Percentiles rank a stretch among this genome's conserved stretches.
phyloP scores from a whole-genome alignment of 164 flowering plant species.

The Vitis riparia region DNA sequence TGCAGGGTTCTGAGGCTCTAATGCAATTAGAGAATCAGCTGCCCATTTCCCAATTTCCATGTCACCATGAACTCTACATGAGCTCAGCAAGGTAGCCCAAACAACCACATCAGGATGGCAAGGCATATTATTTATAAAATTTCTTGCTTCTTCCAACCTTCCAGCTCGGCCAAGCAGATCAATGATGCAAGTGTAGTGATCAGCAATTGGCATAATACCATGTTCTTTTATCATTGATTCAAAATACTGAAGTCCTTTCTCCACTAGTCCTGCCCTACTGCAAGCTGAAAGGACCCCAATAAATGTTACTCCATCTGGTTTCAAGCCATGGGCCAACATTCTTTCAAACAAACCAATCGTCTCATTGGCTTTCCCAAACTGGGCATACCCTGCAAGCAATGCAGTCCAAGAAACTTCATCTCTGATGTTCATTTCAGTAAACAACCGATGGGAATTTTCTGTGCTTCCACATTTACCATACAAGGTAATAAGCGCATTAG shows the following conservation, averaged over 20 bases:
- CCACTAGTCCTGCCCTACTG: slow-evolving; percentile 84
- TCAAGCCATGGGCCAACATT: slow-evolving; percentile 59
- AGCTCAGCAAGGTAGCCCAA: slow-evolving; percentile 79
- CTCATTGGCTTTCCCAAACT: slow-evolving; percentile 78
- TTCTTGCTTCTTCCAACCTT: slow-evolving; percentile 68
- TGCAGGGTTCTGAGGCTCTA: slow-evolving; percentile 80
- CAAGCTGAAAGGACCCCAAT: slow-evolving; percentile 88
- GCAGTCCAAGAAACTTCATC: slow-evolving; percentile 96
- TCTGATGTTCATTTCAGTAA: slow-evolving; percentile 58
- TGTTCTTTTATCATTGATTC: slow-evolving; percentile 62
- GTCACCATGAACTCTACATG: slow-evolving; percentile 72
- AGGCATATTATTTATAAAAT: slow-evolving; percentile 71
- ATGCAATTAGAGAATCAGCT: slow-evolving; percentile 58
- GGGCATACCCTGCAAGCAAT: slow-evolving; percentile 73
- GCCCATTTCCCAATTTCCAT: slow-evolving; percentile 91
- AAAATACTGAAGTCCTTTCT: slow-evolving; percentile 60
- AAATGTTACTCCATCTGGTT: slow-evolving; percentile 86
- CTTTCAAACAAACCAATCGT: slow-evolving; percentile 66
- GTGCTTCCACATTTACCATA: slow-evolving; percentile 84
- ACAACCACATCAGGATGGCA: slow-evolving; percentile 67
- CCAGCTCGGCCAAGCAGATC: slow-evolving; percentile 87
- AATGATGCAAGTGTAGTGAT: slow-evolving; percentile 90
- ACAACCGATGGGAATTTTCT: slow-evolving; percentile 53
- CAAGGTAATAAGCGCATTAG: slow-evolving; percentile 76
- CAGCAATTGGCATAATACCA: slow-evolving; percentile 46